phyloP scores from a whole-genome alignment of 768 basidiomycete genomes.

The Sarcomyxa edulis region DNA sequence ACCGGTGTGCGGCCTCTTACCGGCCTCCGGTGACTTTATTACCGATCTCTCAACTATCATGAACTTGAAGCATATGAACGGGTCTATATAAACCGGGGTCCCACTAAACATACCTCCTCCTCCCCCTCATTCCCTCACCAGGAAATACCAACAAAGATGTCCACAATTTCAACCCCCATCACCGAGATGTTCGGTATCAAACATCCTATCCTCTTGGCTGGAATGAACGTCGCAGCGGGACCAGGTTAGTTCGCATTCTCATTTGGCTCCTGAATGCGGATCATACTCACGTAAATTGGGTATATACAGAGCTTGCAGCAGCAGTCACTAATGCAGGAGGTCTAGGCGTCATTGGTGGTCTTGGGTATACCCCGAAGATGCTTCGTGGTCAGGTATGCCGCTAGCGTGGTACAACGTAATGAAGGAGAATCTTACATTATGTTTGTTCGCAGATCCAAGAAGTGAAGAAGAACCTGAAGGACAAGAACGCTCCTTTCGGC shows the following conservation, averaged over 20 bases:
- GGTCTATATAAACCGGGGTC: too few species aligned
- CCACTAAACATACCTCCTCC: too few species aligned
- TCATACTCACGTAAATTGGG: too few species aligned
- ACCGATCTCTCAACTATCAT: too few species aligned
- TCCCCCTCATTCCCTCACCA: too few species aligned
- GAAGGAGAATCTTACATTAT: not conserved
- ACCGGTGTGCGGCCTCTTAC: too few species aligned
- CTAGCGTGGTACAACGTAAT: not conserved
- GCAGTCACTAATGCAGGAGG: conserved; percentile 95
- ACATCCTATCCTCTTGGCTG: conserved; percentile 85
- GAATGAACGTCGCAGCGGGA: too few species aligned
- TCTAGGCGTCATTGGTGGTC: conserved; percentile 87
- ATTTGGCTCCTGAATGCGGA: not conserved
- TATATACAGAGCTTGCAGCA: conserved; percentile 88
- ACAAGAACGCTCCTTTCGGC: conserved; percentile 81
- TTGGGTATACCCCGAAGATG: conserved; percentile 80
- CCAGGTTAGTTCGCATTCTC: conserved; percentile 18
- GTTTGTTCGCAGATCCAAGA: conserved; percentile 51
- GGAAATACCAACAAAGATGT: too few species aligned
- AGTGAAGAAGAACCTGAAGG: conserved; percentile 66
- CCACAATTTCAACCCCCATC: conserved; percentile 74
- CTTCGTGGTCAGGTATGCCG: conserved; percentile 65
- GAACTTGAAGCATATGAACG: too few species aligned
- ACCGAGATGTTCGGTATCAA: conserved; percentile 86
- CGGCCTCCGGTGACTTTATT: too few species aligned